Percentiles rank a stretch among this genome's conserved stretches.
Evolutionary conservation across 768 basidiomycete species (phyloP).

Genomic region (Calocybe gangraenosa): DNA sequence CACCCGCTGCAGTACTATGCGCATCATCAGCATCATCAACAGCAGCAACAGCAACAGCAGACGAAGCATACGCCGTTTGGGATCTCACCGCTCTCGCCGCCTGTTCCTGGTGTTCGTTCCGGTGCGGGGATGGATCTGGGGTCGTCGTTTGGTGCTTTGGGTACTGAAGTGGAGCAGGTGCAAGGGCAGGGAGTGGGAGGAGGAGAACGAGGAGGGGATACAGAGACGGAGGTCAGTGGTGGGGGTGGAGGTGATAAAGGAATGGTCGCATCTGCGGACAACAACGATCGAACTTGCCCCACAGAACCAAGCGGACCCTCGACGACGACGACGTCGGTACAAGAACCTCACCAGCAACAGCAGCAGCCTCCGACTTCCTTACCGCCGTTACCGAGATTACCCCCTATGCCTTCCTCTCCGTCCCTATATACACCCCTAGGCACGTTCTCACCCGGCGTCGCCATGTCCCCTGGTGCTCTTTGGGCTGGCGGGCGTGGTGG

Average conservation of each 20-base stretch:
- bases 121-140: not conserved
- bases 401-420: not conserved
- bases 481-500: conserved; percentile 43
- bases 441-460: conserved; percentile 65
- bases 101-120: not conserved
- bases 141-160: too few species aligned
- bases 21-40: not conserved
- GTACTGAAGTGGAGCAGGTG: too few species aligned
- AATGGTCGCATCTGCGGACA: too few species aligned
- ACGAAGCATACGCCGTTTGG: conserved; percentile 1
- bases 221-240: too few species aligned
- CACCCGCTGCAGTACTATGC: not conserved
- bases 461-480: conserved; percentile 73
- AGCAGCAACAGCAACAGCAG: not conserved
- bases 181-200: too few species aligned
- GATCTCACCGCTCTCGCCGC: conserved; percentile 2
- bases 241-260: too few species aligned
- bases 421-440: conserved; percentile 8
- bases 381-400: conserved; percentile 20
- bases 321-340: conserved; percentile 39
- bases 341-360: not conserved
- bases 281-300: too few species aligned
- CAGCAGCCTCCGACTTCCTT: conserved; percentile 18
- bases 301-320: too few species aligned
- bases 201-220: too few species aligned